These are phyloP conservation scores for Acer negundo DNA, from an alignment of 345 rosid genomes.

Conservation along the genomic window DNA sequence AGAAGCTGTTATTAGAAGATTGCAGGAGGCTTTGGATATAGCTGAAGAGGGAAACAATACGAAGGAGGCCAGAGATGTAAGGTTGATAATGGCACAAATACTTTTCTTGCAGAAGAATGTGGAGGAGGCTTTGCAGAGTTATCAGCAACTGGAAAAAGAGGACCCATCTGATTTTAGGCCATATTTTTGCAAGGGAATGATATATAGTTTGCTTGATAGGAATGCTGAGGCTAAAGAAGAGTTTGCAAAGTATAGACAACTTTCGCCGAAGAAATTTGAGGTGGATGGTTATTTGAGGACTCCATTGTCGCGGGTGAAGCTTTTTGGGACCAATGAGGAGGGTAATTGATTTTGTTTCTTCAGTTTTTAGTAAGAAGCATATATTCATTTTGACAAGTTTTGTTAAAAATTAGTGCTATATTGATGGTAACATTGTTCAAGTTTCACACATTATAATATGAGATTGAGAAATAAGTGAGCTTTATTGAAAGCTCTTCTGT, in stretches of 20 bases:
- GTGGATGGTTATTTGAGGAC: slow-evolving; percentile 82
- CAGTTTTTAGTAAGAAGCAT: not conserved
- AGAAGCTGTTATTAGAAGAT: slow-evolving; percentile 62
- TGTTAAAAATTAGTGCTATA: not conserved
- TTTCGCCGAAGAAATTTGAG: slow-evolving; percentile 70
- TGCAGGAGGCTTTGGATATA: slow-evolving; percentile 64
- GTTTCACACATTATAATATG: not conserved
- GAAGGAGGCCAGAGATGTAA: slow-evolving; percentile 82
- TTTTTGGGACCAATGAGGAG: slow-evolving; percentile 65
- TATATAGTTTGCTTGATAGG: slow-evolving; percentile 71
- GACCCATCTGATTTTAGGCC: slow-evolving; percentile 83
- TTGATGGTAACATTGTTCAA: too few species aligned
- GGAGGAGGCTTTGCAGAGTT: slow-evolving; percentile 76
- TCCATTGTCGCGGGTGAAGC: slow-evolving; percentile 68
- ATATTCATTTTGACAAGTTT: not conserved
- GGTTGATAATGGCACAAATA: slow-evolving; percentile 82
- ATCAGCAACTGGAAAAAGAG: slow-evolving; percentile 63
- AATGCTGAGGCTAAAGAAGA: slow-evolving; percentile 78
- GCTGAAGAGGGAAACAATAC: slow-evolving; percentile 60
- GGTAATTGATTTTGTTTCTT: slow-evolving; percentile 38
- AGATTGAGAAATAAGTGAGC: slow-evolving; percentile 10
- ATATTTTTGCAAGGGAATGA: slow-evolving; percentile 80
- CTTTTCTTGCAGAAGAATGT: slow-evolving; percentile 83
- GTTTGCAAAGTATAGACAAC: slow-evolving; percentile 75
- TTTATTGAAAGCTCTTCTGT: not conserved